A percentile compares a stretch with the other conserved stretches of the same genome.
Conservation (phyloP, 2,329 filamentous ascomycete species). For the Triangularia verruculosa region DNA sequence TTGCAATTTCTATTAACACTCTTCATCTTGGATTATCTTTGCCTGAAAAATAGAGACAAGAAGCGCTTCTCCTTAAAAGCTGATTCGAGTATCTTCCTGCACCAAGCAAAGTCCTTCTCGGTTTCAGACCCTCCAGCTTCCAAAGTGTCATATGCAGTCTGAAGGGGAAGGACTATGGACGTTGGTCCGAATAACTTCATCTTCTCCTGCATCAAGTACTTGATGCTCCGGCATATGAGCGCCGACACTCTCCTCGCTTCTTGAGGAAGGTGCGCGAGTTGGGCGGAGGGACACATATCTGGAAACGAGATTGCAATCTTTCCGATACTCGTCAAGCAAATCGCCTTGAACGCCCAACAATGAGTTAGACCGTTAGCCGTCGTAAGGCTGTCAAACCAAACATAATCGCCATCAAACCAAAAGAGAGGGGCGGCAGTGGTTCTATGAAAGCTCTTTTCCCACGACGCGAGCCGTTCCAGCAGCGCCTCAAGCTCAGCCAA, state of each 20-base stretch:
- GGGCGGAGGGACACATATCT: background rate
- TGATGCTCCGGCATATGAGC: conserved; percentile 35
- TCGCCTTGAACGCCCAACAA: conserved; percentile 38
- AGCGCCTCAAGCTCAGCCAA: conserved; percentile 19
- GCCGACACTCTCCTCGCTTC: conserved; percentile 23
- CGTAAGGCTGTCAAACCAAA: conserved; percentile 37
- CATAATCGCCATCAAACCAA: conserved; percentile 3
- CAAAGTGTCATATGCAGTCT: conserved; percentile 19
- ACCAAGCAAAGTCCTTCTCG: conserved; percentile 17
- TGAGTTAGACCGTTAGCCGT: conserved; percentile 38
- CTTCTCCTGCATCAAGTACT: conserved; percentile 38
- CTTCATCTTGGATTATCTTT: background rate
- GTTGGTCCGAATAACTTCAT: conserved; percentile 40
- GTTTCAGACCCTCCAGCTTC: conserved; percentile 2
- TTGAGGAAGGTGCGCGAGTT: background rate
- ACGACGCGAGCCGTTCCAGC: conserved; percentile 12
- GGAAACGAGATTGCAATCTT: conserved; percentile 15
- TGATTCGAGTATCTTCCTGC: conserved; percentile 8
- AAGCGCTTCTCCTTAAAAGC: conserved; percentile 13
- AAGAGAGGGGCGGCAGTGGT: background rate
- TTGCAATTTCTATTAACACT: background rate
- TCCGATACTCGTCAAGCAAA: conserved; percentile 34
- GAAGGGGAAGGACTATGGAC: conserved; percentile 35
- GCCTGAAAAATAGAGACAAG: conserved; percentile 12
- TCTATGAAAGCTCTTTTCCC: conserved; percentile 9